Evolutionary conservation across 768 basidiomycete species (phyloP).

Genomic region (Panaeolus papilionaceus): DNA sequence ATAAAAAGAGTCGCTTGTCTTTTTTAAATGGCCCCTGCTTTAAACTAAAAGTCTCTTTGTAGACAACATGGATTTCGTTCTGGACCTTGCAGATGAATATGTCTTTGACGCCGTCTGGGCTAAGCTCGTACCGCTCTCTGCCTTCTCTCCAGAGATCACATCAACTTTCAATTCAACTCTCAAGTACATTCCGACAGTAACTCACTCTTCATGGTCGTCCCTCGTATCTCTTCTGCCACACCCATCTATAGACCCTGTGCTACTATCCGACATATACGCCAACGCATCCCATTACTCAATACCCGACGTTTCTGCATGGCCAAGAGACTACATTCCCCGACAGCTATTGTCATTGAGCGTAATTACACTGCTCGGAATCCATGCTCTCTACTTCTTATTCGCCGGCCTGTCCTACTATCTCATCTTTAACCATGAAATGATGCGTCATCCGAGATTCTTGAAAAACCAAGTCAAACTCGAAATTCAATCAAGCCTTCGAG

Average conservation of each 20-base stretch:
- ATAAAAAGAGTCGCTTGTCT: background rate
- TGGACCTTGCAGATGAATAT: constrained; percentile 71
- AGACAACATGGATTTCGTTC: constrained; percentile 81
- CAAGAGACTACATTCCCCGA: constrained; percentile 81
- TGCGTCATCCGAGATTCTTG: constrained; percentile 92
- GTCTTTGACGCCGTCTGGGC: constrained; percentile 85
- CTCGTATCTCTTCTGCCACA: constrained; percentile 63
- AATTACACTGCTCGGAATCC: constrained; percentile 83
- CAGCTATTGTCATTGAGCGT: constrained; percentile 75
- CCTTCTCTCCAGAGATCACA: constrained; percentile 43
- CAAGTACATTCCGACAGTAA: constrained; percentile 38
- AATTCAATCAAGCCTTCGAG: constrained; percentile 73
- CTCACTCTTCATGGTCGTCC: constrained; percentile 56
- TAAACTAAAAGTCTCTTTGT: background rate
- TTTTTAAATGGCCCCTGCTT: too few relatives aligned
- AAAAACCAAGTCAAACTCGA: constrained; percentile 86
- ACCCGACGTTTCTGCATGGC: constrained; percentile 73
- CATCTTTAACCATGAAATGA: constrained; percentile 96
- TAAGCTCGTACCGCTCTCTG: constrained; percentile 67
- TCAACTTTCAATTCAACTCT: constrained; percentile 45
- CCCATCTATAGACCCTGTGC: constrained; percentile 52
- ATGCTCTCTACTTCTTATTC: constrained; percentile 87
- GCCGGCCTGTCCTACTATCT: constrained; percentile 83
- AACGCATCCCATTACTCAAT: constrained; percentile 33
- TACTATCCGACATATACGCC: constrained; percentile 37